phyloP scores from a whole-genome alignment of 192 early-diverging fungal genomes.

The Entomortierella beljakovae region DNA sequence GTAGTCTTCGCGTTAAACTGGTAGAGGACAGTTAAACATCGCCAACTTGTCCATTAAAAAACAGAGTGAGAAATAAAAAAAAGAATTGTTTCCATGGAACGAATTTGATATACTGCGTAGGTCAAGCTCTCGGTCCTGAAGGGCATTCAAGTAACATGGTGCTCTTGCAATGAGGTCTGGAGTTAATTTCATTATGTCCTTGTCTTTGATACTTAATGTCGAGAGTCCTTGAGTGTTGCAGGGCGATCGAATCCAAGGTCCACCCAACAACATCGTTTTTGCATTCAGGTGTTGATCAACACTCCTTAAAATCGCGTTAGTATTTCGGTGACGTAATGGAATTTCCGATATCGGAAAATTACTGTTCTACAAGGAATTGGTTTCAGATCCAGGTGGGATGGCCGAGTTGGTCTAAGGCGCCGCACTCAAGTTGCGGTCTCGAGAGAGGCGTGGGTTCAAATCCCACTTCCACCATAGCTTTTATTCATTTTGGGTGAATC shows the following conservation, averaged over 20 bases:
- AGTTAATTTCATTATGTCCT: conserved; percentile 76
- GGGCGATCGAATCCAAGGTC: not conserved
- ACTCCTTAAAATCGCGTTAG: not conserved
- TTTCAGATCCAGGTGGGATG: conserved; percentile 55
- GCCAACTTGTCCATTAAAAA: not conserved
- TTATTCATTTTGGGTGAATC: no score
- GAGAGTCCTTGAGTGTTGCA: not conserved
- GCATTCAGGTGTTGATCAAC: not conserved
- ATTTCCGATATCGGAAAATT: no score
- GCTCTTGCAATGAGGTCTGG: conserved; percentile 76
- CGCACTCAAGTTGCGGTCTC: conserved; percentile 87
- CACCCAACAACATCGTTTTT: no score
- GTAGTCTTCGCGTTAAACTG: no score
- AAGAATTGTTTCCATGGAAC: not conserved
- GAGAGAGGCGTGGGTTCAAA: conserved; percentile 84
- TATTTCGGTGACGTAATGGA: no score
- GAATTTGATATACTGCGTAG: conserved; percentile 74
- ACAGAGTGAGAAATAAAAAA: not conserved
- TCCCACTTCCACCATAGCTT: conserved; percentile 66
- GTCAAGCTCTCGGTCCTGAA: conserved; percentile 92
- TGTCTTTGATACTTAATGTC: not conserved
- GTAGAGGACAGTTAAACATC: no score
- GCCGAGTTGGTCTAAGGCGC: conserved; percentile 83
- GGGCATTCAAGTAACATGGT: conserved; percentile 82
- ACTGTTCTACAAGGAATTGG: no score